A percentile compares a stretch with the other conserved stretches of the same genome.
Conservation (phyloP, 257 asterid genomes). For the Solanum appendiculatum region DNA sequence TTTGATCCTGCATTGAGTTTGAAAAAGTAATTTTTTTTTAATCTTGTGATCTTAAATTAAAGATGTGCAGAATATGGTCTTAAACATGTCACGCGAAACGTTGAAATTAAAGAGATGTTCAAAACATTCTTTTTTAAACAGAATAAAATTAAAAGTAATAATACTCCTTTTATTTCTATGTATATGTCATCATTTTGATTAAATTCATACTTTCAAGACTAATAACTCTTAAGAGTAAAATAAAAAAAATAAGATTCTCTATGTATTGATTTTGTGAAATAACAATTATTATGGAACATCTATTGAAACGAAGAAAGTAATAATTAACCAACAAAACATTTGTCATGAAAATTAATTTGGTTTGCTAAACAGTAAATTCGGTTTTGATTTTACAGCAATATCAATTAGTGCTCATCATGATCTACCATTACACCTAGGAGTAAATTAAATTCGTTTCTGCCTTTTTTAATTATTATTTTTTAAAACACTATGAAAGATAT, state of each 20-base stretch:
- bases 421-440: not conserved
- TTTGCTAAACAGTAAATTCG: not conserved
- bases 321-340: not conserved
- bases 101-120: not conserved
- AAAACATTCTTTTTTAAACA: not conserved
- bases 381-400: not conserved
- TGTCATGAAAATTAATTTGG: not conserved
- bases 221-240: too few species aligned
- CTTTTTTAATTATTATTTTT: not conserved
- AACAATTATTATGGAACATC: too few species aligned
- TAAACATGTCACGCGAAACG: accelerated
- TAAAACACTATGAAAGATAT: not conserved
- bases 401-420: not conserved
- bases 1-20: accelerated
- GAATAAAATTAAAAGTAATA: not conserved
- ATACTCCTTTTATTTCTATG: too few species aligned
- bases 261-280: too few species aligned
- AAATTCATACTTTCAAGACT: too few species aligned
- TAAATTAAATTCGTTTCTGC: not conserved
- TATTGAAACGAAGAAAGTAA: not conserved
- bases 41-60: not conserved
- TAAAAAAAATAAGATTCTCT: too few species aligned
- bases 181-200: too few species aligned
- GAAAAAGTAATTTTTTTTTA: accelerated
- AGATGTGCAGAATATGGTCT: accelerated